Conservation (phyloP, 805 yeast genomes). For the Schwanniomyces polymorphus region DNA sequence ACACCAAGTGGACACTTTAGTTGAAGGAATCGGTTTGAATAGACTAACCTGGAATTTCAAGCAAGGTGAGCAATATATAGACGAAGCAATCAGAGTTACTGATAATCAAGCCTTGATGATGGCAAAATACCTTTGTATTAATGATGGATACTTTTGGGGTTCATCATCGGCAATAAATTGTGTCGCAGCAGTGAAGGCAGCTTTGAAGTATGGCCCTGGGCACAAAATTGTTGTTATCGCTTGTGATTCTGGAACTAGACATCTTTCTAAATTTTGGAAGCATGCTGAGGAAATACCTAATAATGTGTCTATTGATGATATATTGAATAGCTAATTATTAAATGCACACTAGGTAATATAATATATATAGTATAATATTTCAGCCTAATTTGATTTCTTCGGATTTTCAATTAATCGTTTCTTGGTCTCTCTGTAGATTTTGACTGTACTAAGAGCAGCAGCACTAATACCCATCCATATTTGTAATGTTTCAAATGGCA, state of each 20-base stretch:
- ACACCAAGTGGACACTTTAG: conserved; percentile 93
- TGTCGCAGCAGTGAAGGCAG: conserved; percentile 73
- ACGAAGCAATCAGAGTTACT: conserved; percentile 74
- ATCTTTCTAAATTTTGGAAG: conserved; percentile 91
- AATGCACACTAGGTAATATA: background rate
- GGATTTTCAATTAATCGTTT: conserved; percentile 19
- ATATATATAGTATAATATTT: background rate
- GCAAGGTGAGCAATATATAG: conserved; percentile 68
- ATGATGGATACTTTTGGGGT: conserved; percentile 91
- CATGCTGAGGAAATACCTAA: conserved; percentile 46
- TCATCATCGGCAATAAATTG: conserved; percentile 93
- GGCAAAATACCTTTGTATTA: conserved; percentile 79
- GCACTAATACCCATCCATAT: conserved; percentile 49
- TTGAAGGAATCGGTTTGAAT: conserved; percentile 93
- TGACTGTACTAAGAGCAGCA: conserved; percentile 34
- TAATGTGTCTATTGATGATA: conserved; percentile 36
- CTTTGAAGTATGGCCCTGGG: conserved; percentile 51
- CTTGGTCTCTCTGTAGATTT: conserved; percentile 39
- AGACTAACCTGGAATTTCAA: conserved; percentile 80
- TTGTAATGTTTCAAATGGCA: conserved; percentile 40
- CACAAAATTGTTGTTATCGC: conserved; percentile 78
- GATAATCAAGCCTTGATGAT: conserved; percentile 82
- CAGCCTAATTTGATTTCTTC: background rate
- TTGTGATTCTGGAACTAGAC: conserved; percentile 91
- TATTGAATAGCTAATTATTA: conserved; percentile 10